Base-by-base conservation (phyloP, 2,329 filamentous ascomycete species). In the Paraphoma sp. region DNA sequence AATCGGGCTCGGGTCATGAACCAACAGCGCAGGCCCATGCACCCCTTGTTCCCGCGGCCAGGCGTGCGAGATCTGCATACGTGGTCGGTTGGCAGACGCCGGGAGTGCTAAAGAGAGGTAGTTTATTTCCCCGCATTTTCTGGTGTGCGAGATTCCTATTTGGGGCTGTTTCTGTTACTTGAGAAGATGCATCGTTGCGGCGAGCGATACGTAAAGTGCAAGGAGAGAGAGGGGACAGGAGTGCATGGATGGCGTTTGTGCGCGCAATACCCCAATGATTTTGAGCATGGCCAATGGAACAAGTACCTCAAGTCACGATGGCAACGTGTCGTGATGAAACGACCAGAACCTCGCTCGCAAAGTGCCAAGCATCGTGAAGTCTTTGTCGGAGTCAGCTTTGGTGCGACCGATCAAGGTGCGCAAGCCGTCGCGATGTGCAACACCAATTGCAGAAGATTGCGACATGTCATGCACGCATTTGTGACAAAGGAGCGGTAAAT, bases 71-170 rank as follows among this genome's bases (percentile, higher is more conserved):
- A 48, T 48, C 46, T 40, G 59, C 59, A 54, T 62, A 67, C 67
- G 67, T 70, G 64, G 46, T 64, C 65, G 63, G 64, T 56, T 59
- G 48, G 53, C 41, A 56, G 50, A 50, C 54, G 56, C 56, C 68
- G 70, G 70, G 69, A 67, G 67, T 57, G 64, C 71, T 74, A 71
- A 65, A 36, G 33, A 36, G 33, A 57, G 47, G 63, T 68, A 63
- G 66, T 64, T 54, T 67, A 62, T 67, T 76, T 69, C 73, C 74
- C 74, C 74, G 73, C 73, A 73, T 75, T 68, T 67, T 74, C 68
- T 63, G 53, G 53, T 59, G 48, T 61, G 56, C 51, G 60, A 60
- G 57, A 59, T 67, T 62, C 57, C 51, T 48, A 51, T 59, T 62
- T 58, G 47, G 59, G 54, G 52, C 48, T 57, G 62, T 75, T 74